These are phyloP conservation scores for Haplographium delicatum DNA, from an alignment of 495 filamentous ascomycete genomes.

Conservation along the genomic window DNA sequence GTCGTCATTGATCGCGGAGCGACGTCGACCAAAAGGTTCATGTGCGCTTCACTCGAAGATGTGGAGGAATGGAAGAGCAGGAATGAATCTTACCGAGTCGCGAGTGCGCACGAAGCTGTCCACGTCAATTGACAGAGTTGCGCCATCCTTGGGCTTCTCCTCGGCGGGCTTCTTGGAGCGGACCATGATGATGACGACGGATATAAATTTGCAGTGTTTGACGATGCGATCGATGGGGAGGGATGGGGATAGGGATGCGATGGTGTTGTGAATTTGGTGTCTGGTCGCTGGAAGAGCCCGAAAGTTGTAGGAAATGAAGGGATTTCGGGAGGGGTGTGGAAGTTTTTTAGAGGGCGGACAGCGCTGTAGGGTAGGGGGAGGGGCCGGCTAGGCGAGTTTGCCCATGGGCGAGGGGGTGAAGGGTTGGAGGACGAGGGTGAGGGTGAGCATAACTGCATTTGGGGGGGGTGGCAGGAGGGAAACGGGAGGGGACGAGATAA, in stretches of 20 bases:
- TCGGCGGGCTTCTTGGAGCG: slow-evolving; percentile 45
- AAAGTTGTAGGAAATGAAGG: not conserved
- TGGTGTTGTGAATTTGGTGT: not conserved
- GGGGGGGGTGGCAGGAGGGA: too few relatives aligned
- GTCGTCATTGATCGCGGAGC: not conserved
- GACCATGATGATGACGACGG: slow-evolving; percentile 35
- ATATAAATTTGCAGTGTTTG: slow-evolving; percentile 17
- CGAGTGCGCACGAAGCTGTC: slow-evolving; percentile 59
- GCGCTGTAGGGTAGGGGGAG: too few relatives aligned
- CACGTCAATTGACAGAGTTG: slow-evolving; percentile 44
- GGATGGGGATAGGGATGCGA: slow-evolving; percentile 4
- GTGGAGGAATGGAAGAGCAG: slow-evolving; percentile 21
- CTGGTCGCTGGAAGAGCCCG: not conserved
- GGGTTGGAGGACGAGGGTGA: too few relatives aligned
- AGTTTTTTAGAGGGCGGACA: not conserved
- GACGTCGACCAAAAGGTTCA: slow-evolving; percentile 1
- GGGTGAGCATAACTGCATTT: too few relatives aligned
- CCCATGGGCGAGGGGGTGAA: too few relatives aligned
- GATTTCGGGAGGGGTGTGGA: not conserved
- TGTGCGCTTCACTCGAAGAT: too few relatives aligned
- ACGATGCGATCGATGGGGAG: slow-evolving; percentile 11
- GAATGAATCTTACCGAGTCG: slow-evolving; percentile 52
- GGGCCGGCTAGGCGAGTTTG: too few relatives aligned
- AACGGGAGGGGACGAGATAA: too few relatives aligned
- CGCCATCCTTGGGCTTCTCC: slow-evolving; percentile 31